A percentile compares a stretch with the other conserved stretches of the same genome.
Evolutionary conservation across 169 alveolate genomes (phyloP).

Genomic region (Plasmodium knowlesi): DNA sequence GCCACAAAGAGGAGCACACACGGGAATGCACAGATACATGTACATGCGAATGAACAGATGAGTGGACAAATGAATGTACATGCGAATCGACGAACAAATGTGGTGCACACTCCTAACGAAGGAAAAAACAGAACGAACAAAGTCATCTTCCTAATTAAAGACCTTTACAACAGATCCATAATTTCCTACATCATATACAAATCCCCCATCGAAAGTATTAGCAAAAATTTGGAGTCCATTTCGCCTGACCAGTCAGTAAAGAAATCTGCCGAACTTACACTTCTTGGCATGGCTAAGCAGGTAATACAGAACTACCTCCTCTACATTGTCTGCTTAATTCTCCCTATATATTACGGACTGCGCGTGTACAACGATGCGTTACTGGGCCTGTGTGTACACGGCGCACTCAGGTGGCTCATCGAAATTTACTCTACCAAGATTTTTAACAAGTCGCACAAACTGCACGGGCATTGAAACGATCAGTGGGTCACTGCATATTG

Average conservation of each 20-base stretch:
- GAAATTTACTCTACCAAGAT: slow-evolving; percentile 59
- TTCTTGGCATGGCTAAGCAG: slow-evolving; percentile 32
- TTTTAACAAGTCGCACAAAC: slow-evolving; percentile 33
- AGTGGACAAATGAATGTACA: no score
- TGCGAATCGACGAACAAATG: background rate
- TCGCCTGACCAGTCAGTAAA: slow-evolving; percentile 12
- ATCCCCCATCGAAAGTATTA: slow-evolving; percentile 39
- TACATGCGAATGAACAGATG: no score
- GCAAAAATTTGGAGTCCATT: slow-evolving; percentile 8
- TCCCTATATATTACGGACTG: slow-evolving; percentile 66
- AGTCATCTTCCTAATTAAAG: background rate
- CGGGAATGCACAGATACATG: no score
- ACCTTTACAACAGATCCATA: slow-evolving; percentile 43
- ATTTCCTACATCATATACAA: slow-evolving; percentile 40
- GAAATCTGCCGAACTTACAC: background rate
- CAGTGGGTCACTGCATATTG: no score
- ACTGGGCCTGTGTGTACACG: slow-evolving; percentile 64
- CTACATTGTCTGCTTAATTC: slow-evolving; percentile 73
- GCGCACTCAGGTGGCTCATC: slow-evolving; percentile 61
- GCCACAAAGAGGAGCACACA: background rate
- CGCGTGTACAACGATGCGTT: slow-evolving; percentile 59
- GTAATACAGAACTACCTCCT: slow-evolving; percentile 64
- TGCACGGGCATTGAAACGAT: background rate
- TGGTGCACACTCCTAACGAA: background rate
- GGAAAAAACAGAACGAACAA: background rate